Conservation (phyloP, 2,329 filamentous ascomycete species). For the Cordyceps militaris region DNA sequence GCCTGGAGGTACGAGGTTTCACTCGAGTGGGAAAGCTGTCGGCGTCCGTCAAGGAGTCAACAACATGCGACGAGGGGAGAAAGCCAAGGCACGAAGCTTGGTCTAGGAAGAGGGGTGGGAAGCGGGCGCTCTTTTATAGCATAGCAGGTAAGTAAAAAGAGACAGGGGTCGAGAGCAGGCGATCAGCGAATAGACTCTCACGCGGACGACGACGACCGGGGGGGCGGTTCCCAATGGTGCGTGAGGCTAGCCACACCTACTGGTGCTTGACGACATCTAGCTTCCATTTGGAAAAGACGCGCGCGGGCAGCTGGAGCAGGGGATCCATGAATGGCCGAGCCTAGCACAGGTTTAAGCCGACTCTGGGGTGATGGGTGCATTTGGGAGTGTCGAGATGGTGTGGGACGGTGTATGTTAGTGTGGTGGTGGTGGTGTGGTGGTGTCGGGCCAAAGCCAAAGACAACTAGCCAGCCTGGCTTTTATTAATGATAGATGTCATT, state of each 20-base stretch:
- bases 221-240: background rate
- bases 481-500: background rate
- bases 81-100: background rate
- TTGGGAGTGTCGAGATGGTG: slow-evolving; percentile 1
- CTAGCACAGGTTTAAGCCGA: background rate
- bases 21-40: background rate
- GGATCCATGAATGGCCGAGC: slow-evolving; percentile 4
- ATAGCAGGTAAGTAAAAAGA: background rate
- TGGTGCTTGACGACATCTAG: background rate
- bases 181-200: background rate
- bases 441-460: background rate
- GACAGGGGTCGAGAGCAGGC: background rate
- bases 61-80: background rate
- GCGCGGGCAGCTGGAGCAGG: background rate
- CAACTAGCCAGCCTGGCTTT: background rate
- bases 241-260: background rate
- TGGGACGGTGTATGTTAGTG: background rate
- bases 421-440: background rate
- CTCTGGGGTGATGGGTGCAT: background rate
- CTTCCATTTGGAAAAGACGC: slow-evolving; percentile 5
- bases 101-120: background rate
- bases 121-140: background rate
- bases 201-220: background rate
- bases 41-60: background rate
- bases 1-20: background rate